Evolutionary conservation across 2,329 filamentous ascomycete species (phyloP).

Genomic region (Aspergillus sp.): DNA sequence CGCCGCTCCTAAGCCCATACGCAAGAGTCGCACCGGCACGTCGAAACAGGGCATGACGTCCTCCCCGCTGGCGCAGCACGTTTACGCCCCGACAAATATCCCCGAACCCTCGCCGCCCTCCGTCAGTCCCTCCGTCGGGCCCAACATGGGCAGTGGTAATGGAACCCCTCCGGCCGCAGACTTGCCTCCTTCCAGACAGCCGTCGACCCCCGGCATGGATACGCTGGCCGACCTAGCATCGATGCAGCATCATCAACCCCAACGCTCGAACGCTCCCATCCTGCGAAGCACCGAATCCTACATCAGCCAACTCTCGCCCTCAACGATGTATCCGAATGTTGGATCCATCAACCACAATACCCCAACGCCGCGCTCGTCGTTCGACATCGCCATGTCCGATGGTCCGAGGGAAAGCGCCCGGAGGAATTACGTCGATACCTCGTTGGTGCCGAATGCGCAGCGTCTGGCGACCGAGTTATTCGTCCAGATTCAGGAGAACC

Average conservation of each 20-base stretch:
- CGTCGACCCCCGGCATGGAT: conserved; percentile 50
- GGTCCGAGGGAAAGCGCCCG: conserved; percentile 39
- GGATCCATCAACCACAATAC: conserved; percentile 38
- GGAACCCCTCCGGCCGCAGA: conserved; percentile 38
- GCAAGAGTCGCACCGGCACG: conserved; percentile 35
- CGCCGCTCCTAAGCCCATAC: conserved; percentile 38
- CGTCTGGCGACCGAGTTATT: conserved; percentile 42
- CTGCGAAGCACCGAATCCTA: conserved; percentile 41
- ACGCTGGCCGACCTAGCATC: conserved; percentile 49
- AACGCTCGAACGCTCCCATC: conserved; percentile 39
- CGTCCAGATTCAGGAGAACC: conserved; percentile 45
- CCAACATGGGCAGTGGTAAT: conserved; percentile 27
- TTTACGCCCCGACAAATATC: conserved; percentile 38
- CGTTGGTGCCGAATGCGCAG: conserved; percentile 42
- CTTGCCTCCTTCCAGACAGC: conserved; percentile 37
- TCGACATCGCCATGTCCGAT: conserved; percentile 48
- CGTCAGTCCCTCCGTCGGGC: conserved; percentile 30
- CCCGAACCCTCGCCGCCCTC: conserved; percentile 39
- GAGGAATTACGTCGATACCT: conserved; percentile 43
- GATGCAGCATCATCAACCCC: conserved; percentile 48
- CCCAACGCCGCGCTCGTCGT: conserved; percentile 43
- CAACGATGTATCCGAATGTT: conserved; percentile 41
- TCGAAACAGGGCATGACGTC: conserved; percentile 36
- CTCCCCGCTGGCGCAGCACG: conserved; percentile 45
- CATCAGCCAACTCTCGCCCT: conserved; percentile 44